Percentiles rank a stretch among this genome's conserved stretches.
Evolutionary conservation across 2,329 filamentous ascomycete genomes (phyloP).

Genomic region (Colletotrichum karsti): DNA sequence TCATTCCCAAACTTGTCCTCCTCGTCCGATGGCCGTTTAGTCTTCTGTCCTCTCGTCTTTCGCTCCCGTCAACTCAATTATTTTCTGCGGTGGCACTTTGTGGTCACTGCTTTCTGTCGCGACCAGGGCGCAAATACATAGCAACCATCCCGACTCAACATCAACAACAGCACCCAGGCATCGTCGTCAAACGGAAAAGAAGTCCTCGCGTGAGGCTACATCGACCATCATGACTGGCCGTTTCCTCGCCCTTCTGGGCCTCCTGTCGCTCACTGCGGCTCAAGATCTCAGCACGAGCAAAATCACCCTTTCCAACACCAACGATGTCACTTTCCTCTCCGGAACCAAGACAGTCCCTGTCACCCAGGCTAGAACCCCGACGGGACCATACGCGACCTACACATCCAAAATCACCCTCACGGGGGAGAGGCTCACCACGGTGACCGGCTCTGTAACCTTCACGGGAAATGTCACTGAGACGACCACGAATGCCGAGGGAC

Average conservation of each 20-base stretch:
- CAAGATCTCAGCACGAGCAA: constrained; percentile 5
- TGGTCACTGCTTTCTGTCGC: constrained; percentile 7
- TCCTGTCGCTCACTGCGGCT: constrained; percentile 5
- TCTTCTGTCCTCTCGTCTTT: constrained; percentile 13
- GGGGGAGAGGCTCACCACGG: constrained; percentile 32
- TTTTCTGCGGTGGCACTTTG: background rate
- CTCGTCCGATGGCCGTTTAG: constrained; percentile 18
- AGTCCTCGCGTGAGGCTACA: constrained; percentile 10
- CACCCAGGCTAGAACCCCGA: constrained; percentile 48
- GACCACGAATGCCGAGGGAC: constrained; percentile 37
- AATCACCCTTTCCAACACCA: constrained; percentile 22
- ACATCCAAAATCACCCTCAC: constrained; percentile 52
- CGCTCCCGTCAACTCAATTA: constrained; percentile 5
- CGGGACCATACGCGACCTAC: constrained; percentile 54
- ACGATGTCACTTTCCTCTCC: constrained; percentile 24
- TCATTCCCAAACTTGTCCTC: background rate
- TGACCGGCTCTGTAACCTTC: constrained; percentile 41
- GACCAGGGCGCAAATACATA: constrained; percentile 9
- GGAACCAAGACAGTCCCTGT: constrained; percentile 31
- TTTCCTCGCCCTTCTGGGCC: constrained; percentile 4
- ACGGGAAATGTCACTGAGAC: constrained; percentile 40
- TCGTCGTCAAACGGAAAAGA: background rate
- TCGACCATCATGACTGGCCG: constrained; percentile 15
- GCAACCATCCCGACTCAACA: background rate
- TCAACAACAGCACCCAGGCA: background rate